Base-by-base conservation (phyloP, 441 rosid species). In the Pelargonium citronellum region DNA sequence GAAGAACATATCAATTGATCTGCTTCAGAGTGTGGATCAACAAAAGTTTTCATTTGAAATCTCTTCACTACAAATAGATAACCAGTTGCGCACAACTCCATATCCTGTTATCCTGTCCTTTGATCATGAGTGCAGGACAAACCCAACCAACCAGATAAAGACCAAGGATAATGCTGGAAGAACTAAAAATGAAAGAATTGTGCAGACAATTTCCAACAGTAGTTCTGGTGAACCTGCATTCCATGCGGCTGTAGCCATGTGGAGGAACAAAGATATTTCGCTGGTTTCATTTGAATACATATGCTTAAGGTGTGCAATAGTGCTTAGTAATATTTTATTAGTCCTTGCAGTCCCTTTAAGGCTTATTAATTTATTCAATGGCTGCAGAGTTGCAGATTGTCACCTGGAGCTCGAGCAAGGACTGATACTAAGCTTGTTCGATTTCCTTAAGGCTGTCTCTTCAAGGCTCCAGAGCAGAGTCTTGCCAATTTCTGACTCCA, bases 21-120 rank as follows among this genome's bases (percentile, higher is more conserved):
- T 95, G 64, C 86, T 78, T 74, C 99, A 91, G 83, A 90, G 91
- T 79, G 76, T 88, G 69, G 97, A 90, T 80, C 94, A 80, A 76
- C 99, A 89, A 80, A 88, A 82, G 80, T 82, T 90, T 79, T 86
- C 83, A 69, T 87, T 91, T 84, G 89, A 85, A 71, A 80, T 91
- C 51, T 81, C 88, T 68, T 90, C 89, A 72, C 65, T 95, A 74
- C 99, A 91, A 85, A 83, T 95, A 67, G 99, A 95, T 80, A 95
- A 95, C 80, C 95, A 89, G 74, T 79, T 90, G 74, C 88, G 65
- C 15, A 73, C 75, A 73, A 83, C 96, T 30, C 85, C 93, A 24
- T 90, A 87, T 82, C 99, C 97, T 73, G 97, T 95, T 63, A 79
- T 90, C 79, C 79, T 95, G 79, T 95, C 96, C 73, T 95, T 95